A percentile compares a stretch with the other conserved stretches of the same genome.
phyloP scores from a whole-genome alignment of 2,329 filamentous ascomycete genomes.

The Calcarisporium arbuscula region DNA sequence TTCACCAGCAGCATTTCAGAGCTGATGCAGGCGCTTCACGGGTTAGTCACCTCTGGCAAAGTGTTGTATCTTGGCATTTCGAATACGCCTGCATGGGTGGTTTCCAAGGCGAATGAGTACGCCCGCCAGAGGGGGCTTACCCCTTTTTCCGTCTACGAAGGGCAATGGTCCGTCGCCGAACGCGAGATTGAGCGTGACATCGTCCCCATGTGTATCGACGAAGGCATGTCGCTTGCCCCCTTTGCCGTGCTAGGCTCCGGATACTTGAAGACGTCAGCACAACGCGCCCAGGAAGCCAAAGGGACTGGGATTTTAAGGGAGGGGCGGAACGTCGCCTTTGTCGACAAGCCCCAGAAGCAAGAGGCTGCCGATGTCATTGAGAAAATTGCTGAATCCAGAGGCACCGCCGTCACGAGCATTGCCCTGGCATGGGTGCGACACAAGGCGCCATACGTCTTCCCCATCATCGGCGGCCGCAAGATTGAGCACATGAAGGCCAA shows the following conservation, averaged over 20 bases:
- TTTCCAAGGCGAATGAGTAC: constrained; percentile 19
- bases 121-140: constrained; percentile 18
- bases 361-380: constrained; percentile 9
- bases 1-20: constrained; percentile 17
- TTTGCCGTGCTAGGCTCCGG: constrained; percentile 32
- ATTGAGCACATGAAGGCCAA: constrained; percentile 56
- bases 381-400: constrained; percentile 6
- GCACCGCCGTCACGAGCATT: constrained; percentile 11
- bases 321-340: too few species aligned
- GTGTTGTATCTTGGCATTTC: constrained; percentile 24
- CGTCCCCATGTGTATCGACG: constrained; percentile 24
- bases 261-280: constrained; percentile 16
- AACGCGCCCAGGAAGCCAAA: too few species aligned
- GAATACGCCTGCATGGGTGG: constrained; percentile 24
- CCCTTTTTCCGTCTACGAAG: constrained; percentile 23
- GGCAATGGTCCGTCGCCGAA: constrained; percentile 18
- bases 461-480: constrained; percentile 54
- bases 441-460: constrained; percentile 55
- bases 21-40: constrained; percentile 19
- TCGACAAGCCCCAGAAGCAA: too few species aligned
- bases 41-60: constrained; percentile 18
- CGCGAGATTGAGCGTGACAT: constrained; percentile 25
- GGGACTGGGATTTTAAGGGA: too few species aligned
- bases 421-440: constrained; percentile 56
- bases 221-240: constrained; percentile 42